phyloP scores from a whole-genome alignment of 345 rosid species.

The Turritis glabra region DNA sequence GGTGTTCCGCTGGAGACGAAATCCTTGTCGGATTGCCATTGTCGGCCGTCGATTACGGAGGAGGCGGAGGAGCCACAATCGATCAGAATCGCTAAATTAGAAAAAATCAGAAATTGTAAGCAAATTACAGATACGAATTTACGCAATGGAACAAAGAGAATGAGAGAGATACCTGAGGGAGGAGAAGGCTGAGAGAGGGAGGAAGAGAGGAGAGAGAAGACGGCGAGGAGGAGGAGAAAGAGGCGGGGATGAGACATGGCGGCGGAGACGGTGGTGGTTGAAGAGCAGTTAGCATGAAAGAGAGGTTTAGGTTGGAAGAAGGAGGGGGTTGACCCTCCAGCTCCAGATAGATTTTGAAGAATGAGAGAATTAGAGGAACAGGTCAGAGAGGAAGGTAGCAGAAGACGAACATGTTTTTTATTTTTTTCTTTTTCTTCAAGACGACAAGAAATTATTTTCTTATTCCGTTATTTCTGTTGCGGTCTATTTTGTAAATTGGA shows the following conservation, averaged over 20 bases:
- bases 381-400: conserved; percentile 24
- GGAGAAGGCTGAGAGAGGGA: conserved; percentile 49
- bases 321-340: conserved; percentile 50
- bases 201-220: conserved; percentile 38
- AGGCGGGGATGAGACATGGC: conserved; percentile 37
- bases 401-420: background rate
- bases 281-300: conserved; percentile 15
- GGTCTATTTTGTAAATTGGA: background rate
- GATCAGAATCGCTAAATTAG: conserved; percentile 52
- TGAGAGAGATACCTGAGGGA: conserved; percentile 41
- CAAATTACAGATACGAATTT: background rate
- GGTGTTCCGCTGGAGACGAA: conserved; percentile 53
- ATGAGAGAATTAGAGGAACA: conserved; percentile 46
- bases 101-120: background rate
- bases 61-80: conserved; percentile 65
- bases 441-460: conserved; percentile 7
- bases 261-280: conserved; percentile 19
- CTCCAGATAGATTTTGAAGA: conserved; percentile 35
- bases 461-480: conserved; percentile 37
- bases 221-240: conserved; percentile 33
- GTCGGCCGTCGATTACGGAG: conserved; percentile 45
- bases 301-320: conserved; percentile 35
- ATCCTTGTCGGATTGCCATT: conserved; percentile 62
- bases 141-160: background rate
- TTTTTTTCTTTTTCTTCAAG: background rate